Percentiles rank a stretch among this genome's conserved stretches.
Conservation (phyloP, 2,329 filamentous ascomycete species). For the Fusarium armeniacum region DNA sequence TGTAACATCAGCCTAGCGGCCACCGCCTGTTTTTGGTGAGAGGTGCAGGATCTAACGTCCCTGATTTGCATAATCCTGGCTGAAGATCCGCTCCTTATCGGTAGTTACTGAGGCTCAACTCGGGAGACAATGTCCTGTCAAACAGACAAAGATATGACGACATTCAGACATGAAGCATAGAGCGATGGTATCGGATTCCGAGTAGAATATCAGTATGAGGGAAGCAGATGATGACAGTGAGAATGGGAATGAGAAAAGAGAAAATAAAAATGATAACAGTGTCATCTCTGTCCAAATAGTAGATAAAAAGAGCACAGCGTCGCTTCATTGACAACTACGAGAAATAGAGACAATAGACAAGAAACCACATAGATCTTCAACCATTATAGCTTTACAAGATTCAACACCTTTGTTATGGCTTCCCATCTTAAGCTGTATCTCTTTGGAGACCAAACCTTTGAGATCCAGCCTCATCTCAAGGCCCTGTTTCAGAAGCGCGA, state of each 20-base stretch:
- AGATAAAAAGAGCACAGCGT: slow-evolving; percentile 24
- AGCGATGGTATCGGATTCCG: slow-evolving; percentile 24
- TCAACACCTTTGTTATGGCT: slow-evolving; percentile 41
- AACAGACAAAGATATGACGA: neutral
- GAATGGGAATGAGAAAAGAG: neutral
- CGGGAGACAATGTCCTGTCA: slow-evolving; percentile 5
- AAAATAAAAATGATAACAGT: neutral
- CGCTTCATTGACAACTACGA: neutral
- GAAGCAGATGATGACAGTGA: neutral
- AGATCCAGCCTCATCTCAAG: slow-evolving; percentile 36
- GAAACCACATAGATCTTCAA: slow-evolving; percentile 28
- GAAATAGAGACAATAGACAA: slow-evolving; percentile 12
- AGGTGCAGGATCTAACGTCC: neutral
- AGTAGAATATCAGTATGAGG: neutral
- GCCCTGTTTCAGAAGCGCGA: slow-evolving; percentile 38
- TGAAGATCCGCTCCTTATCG: slow-evolving; percentile 6
- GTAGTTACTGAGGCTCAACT: slow-evolving; percentile 13
- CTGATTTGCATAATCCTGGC: slow-evolving; percentile 2
- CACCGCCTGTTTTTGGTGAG: neutral
- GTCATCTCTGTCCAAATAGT: neutral
- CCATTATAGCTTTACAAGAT: slow-evolving; percentile 30
- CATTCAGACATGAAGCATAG: neutral
- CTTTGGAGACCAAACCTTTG: slow-evolving; percentile 43
- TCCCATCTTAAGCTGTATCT: slow-evolving; percentile 33
- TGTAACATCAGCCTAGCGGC: neutral